Evolutionary conservation across 2,329 filamentous ascomycete species (phyloP).

Genomic region (Aureobasidium sp.): DNA sequence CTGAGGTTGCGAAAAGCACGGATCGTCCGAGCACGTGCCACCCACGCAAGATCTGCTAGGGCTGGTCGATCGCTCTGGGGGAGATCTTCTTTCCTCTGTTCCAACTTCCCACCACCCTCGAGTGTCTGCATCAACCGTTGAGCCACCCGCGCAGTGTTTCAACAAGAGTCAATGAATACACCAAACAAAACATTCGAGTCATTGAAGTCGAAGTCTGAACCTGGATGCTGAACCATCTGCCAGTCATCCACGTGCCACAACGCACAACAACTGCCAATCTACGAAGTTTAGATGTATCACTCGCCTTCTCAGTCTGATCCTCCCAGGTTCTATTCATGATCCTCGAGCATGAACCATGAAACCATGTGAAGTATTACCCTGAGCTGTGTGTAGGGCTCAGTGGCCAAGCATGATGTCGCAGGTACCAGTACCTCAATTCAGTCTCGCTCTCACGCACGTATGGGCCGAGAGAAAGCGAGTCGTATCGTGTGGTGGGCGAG

Average conservation of each 20-base stretch:
- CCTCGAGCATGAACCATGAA: not conserved
- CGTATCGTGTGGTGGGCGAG: not conserved
- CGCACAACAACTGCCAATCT: not conserved
- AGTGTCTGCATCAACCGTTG: not conserved
- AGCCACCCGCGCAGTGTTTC: conserved; percentile 1
- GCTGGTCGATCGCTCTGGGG: not conserved
- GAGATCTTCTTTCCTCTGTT: not conserved
- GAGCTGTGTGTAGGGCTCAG: not conserved
- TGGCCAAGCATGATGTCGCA: not conserved
- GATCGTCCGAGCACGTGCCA: not conserved
- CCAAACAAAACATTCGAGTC: not conserved
- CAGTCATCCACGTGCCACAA: not conserved
- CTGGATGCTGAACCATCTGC: not conserved
- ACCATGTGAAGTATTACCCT: not conserved
- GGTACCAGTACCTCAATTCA: not conserved
- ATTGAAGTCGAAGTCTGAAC: not conserved
- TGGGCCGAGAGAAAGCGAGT: not conserved
- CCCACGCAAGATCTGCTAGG: not conserved
- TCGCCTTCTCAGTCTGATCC: too few relatives aligned
- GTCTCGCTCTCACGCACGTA: not conserved
- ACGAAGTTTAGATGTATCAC: not conserved
- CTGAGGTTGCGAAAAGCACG: not conserved
- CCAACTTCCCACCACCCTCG: not conserved
- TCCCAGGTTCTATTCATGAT: too few relatives aligned
- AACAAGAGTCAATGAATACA: not conserved